phyloP scores from a whole-genome alignment of 495 filamentous ascomycete species.

The Cercophora scortea region DNA sequence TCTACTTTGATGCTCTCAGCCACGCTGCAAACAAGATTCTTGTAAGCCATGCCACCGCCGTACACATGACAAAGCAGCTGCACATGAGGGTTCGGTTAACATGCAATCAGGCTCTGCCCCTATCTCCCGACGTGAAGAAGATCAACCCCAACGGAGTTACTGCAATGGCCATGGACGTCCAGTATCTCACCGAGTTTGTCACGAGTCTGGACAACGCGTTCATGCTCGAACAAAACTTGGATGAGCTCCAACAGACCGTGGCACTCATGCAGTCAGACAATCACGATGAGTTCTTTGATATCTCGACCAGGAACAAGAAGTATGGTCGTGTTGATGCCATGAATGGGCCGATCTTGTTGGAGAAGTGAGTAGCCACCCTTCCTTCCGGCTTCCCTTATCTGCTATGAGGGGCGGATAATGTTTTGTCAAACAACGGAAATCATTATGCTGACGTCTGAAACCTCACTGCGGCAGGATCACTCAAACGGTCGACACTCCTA shows the following conservation, averaged over 20 bases:
- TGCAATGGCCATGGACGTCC: conserved; percentile 73
- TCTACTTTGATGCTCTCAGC: conserved; percentile 92
- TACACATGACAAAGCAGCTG: too few species aligned
- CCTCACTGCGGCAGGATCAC: conserved; percentile 45
- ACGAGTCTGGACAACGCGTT: conserved; percentile 66
- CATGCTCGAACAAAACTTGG: conserved; percentile 76
- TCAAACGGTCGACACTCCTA: conserved; percentile 50
- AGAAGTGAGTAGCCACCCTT: conserved; percentile 56
- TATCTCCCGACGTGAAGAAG: conserved; percentile 67
- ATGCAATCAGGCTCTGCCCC: conserved; percentile 57
- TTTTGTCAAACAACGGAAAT: background rate
- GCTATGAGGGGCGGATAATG: background rate
- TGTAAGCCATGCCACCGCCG: conserved; percentile 30
- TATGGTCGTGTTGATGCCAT: conserved; percentile 87
- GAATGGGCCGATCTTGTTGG: conserved; percentile 75
- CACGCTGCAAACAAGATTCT: conserved; percentile 85
- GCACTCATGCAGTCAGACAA: conserved; percentile 78
- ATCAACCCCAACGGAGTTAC: conserved; percentile 84
- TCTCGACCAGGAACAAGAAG: conserved; percentile 76
- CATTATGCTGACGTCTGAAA: too few species aligned
- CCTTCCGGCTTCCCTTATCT: background rate
- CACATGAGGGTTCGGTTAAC: too few species aligned
- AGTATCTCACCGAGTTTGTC: conserved; percentile 78
- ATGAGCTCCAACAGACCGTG: conserved; percentile 88
- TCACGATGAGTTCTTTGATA: conserved; percentile 90